Conservation (phyloP, 257 asterid genomes). For the Fraxinus anomala region DNA sequence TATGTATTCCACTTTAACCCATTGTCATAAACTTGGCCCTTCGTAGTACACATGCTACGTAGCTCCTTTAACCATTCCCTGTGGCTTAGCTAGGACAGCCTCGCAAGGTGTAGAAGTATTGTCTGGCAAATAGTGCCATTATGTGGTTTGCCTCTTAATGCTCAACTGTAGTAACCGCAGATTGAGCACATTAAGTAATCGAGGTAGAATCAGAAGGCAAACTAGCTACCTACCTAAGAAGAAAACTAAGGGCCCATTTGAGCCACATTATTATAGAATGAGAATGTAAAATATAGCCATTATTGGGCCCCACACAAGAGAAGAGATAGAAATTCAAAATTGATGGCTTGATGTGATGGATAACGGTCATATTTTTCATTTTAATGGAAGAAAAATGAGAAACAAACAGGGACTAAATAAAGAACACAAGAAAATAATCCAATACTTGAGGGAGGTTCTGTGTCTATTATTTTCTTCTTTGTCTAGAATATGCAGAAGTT, state of each 20-base stretch:
- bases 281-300: no score
- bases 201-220: background rate
- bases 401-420: no score
- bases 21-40: conserved; percentile 11
- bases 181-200: background rate
- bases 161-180: background rate
- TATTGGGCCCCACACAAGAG: no score
- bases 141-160: background rate
- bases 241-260: background rate
- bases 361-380: no score
- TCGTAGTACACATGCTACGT: background rate
- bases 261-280: no score
- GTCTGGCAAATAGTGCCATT: background rate
- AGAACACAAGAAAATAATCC: background rate
- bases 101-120: background rate
- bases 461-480: background rate
- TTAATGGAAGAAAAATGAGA: no score
- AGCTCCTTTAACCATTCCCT: background rate
- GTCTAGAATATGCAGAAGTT: background rate
- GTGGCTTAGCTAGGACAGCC: background rate
- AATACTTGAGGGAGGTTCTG: background rate
- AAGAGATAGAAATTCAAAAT: no score
- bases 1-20: background rate
- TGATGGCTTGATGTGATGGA: no score
- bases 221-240: background rate